Conservation (phyloP, 768 basidiomycete genomes). For the Auricularia heimuer region DNA sequence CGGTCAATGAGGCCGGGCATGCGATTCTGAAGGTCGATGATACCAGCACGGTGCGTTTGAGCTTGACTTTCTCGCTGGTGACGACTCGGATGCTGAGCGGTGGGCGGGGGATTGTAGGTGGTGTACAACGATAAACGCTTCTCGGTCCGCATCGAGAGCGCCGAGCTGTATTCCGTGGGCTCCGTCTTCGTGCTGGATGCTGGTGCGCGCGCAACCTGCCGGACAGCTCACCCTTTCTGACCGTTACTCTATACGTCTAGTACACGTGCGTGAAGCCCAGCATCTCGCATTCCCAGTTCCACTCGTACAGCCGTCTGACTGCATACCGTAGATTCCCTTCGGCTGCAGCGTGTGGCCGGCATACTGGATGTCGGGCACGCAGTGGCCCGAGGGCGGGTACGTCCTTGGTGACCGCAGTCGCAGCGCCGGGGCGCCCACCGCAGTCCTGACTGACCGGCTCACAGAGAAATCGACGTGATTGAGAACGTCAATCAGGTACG, state of each 20-base stretch:
- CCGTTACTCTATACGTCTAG: not conserved
- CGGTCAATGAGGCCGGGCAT: conserved; percentile 19
- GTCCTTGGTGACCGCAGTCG: not conserved
- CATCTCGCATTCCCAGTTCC: not conserved
- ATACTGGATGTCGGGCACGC: conserved; percentile 8
- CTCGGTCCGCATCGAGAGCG: conserved; percentile 15
- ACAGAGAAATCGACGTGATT: conserved; percentile 64
- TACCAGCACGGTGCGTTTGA: conserved; percentile 10
- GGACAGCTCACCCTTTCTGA: no score
- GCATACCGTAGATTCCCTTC: conserved; percentile 15
- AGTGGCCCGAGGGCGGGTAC: conserved; percentile 12
- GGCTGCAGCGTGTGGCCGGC: conserved; percentile 16
- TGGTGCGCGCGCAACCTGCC: conserved; percentile 13
- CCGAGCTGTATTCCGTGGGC: conserved; percentile 11
- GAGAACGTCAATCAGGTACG: conserved; percentile 60
- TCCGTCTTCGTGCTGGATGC: conserved; percentile 17
- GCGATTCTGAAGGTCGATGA: conserved; percentile 25
- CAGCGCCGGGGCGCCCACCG: conserved; percentile 3
- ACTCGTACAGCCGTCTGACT: not conserved
- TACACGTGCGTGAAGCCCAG: not conserved
- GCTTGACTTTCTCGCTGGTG: no score
- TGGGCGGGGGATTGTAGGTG: conserved; percentile 5
- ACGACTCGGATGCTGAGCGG: conserved; percentile 13
- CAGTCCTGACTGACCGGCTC: not conserved
- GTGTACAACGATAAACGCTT: conserved; percentile 7